Base-by-base conservation (phyloP, 257 asterid species). In the Solanum pennellii region DNA sequence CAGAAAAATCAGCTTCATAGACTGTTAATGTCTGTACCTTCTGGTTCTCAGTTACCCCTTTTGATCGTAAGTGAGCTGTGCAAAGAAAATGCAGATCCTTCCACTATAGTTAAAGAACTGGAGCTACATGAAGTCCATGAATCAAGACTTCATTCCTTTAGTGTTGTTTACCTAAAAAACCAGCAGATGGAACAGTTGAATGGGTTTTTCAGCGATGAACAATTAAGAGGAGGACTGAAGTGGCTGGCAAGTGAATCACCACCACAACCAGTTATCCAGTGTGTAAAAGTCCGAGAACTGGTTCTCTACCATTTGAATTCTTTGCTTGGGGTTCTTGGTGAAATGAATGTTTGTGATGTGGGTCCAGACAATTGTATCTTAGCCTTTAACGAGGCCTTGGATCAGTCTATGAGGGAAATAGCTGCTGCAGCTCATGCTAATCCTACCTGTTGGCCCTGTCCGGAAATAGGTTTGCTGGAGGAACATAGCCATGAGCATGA, bases 371-470 rank as follows among this genome's bases (percentile, higher is more conserved):
- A 90, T 88, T 95, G 98, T 90, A 91, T 97, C 84, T 91, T 92
- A 60, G 92, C 94, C 71, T 94, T 94, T 91, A 97, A 97, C 62
- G 94, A 90, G 86, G 95, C 96, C 65, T 82, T 97, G 92, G 95
- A 93, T 82, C 96, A 86, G 83, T 89, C 94, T 41, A 86, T 91
- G 85, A 82, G 86, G 84, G 95, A 93, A 71, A 90, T 95, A 41
- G 86, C 91, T 47, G 89, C 92, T 86, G 94, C 99, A 42, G 95
- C 93, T 74, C 87, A 83, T 72, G 96, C 94, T 86, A 94, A 93
- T 88, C 98, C 96, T 39, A 88, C 89, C 1, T 90, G 91, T 73
- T 97, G 99, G 99, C 99, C 99, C 62, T 94, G 98, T 89, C 99
- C 98, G 47, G 99, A 97, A 90, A 92, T 97, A 47, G 87, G 86